phyloP scores from a whole-genome alignment of 1,139 yeast species.

The Scheffersomyces illinoinensis region DNA sequence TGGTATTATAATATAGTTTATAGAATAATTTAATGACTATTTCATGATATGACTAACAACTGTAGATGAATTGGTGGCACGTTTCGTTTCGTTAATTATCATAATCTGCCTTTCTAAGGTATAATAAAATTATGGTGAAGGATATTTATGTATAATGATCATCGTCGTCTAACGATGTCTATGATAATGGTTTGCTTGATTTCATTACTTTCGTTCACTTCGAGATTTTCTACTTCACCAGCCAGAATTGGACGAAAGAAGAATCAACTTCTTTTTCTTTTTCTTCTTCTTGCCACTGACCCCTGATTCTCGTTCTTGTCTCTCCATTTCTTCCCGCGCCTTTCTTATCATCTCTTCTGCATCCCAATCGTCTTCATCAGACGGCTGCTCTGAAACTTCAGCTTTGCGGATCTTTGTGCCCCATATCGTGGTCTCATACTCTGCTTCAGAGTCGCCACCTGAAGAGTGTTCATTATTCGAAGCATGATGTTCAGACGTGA shows the following conservation, averaged over 20 bases:
- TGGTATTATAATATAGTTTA: not conserved
- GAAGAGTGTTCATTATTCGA: not conserved
- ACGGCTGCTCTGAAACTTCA: slow-evolving; percentile 17
- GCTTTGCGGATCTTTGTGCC: slow-evolving; percentile 55
- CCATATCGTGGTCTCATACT: slow-evolving; percentile 53
- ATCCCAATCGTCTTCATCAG: slow-evolving; percentile 42
- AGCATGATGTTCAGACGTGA: slow-evolving; percentile 4
- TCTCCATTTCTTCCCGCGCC: slow-evolving; percentile 48
- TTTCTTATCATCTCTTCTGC: slow-evolving; percentile 52
- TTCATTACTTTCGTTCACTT: slow-evolving; percentile 4
- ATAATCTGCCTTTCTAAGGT: not conserved
- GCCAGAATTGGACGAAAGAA: slow-evolving; percentile 9
- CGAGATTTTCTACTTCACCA: not conserved
- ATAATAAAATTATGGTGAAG: too few species aligned
- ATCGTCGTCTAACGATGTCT: not conserved
- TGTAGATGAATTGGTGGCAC: not conserved
- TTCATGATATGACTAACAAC: not conserved
- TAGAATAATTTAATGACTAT: not conserved
- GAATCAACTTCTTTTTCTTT: slow-evolving; percentile 27
- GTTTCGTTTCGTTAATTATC: not conserved
- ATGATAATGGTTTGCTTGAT: not conserved
- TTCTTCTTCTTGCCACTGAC: slow-evolving; percentile 35
- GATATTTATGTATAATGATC: not conserved
- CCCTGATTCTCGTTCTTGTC: slow-evolving; percentile 24
- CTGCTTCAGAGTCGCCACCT: slow-evolving; percentile 4